Evolutionary conservation across 2,329 filamentous ascomycete genomes (phyloP), one percentile per base, ranked within the genome.

Genomic region (Cryoendolithus antarcticus): DNA sequence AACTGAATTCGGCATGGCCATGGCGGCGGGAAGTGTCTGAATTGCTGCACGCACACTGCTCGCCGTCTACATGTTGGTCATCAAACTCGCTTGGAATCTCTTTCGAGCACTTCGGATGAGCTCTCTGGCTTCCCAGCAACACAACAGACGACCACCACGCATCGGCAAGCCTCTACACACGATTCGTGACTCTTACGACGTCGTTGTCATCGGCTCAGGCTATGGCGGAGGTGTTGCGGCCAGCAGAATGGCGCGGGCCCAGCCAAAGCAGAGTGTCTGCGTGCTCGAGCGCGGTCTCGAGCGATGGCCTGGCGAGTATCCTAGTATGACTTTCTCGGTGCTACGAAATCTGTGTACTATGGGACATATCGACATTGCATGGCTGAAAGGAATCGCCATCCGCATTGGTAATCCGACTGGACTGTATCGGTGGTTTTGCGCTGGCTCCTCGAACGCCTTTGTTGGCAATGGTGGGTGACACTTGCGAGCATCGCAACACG

Each of bases 201-300:
- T 72, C 30, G 69, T 83, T 8, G 74, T 82, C 24, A 73, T 82
- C 41, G 78, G 79, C 1, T 80, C 76, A 7, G 79, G 79, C 1
- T 83, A 82, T 54, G 79, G 79, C 15, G 77, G 75, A 30, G 73
- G 70, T 15, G 72, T 82, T 12, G 77, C 78, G 2, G 78, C 77
- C 0, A 74, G 74, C 13, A 67, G 77, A 8, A 75, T 81, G 69
- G 71, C 77, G 3, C 67, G 78, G 39, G 70, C 70, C 1, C 35
- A 37, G 6, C 35, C 35, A 4, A 70, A 64, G 2, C 66, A 77
- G 52, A 69, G 63, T 2, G 77, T 82, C 1, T 80, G 76, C 43
- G 57, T 83, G 11, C 63, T 83, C 1, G 79, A 83, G 53, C 63
- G 74, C 11, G 79, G 78, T 2, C 63, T 69, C 41, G 78, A 83